Percentiles rank a stretch among this genome's conserved stretches.
These are phyloP conservation scores for Xylaria longipes DNA, from an alignment of 495 filamentous ascomycete genomes.

Conservation along the genomic window DNA sequence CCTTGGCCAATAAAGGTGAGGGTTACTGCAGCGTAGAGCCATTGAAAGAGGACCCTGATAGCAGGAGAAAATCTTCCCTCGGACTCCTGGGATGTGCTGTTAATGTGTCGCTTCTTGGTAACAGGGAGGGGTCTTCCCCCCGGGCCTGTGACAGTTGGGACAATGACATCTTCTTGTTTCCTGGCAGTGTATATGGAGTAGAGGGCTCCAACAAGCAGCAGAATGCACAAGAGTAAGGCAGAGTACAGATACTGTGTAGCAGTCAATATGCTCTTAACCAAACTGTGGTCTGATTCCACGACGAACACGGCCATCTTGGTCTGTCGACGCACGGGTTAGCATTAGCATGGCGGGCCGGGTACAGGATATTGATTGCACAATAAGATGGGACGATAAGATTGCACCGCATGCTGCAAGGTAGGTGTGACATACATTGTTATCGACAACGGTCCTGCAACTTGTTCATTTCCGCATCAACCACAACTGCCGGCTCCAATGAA, in stretches of 20 bases:
- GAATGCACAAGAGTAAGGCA: slow-evolving; percentile 49
- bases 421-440: slow-evolving; percentile 45
- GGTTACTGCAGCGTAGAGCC: slow-evolving; percentile 69
- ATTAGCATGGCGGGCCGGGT: slow-evolving; percentile 30
- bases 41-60: slow-evolving; percentile 74
- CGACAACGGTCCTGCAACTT: slow-evolving; percentile 36
- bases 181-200: slow-evolving; percentile 53
- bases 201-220: slow-evolving; percentile 49
- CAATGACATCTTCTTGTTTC: slow-evolving; percentile 49
- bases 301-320: slow-evolving; percentile 41
- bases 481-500: slow-evolving; percentile 2
- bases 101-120: slow-evolving; percentile 53
- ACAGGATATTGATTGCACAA: neutral
- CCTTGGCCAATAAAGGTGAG: slow-evolving; percentile 78
- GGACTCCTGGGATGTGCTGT: slow-evolving; percentile 39
- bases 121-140: slow-evolving; percentile 81
- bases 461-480: slow-evolving; percentile 36
- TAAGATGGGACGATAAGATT: slow-evolving; percentile 37
- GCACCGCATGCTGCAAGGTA: slow-evolving; percentile 46
- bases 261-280: slow-evolving; percentile 44
- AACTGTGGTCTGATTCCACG: slow-evolving; percentile 37
- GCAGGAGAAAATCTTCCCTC: slow-evolving; percentile 61
- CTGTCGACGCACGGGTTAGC: slow-evolving; percentile 36
- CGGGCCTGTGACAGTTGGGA: slow-evolving; percentile 61
- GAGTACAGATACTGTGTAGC: slow-evolving; percentile 52